Evolutionary conservation across 2,329 filamentous ascomycete genomes (phyloP), one percentile per base, ranked within the genome.

Genomic region (Talaromyces piceae): DNA sequence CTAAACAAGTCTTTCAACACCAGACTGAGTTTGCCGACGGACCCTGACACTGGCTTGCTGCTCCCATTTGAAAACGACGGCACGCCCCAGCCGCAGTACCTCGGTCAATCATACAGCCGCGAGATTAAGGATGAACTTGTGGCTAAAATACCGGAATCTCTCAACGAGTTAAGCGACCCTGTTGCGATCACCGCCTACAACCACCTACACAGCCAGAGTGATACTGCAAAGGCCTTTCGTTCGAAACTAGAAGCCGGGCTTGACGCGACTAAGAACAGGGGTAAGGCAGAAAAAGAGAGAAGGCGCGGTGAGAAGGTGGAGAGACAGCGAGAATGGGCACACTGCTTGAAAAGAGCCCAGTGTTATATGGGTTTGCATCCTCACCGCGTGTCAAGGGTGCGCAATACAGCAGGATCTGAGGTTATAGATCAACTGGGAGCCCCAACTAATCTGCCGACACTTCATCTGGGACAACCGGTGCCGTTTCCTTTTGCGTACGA

Each of bases 301-400:
- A 77, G 71, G 57, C 70, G 73, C 31, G 69, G 74, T 33, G 74
- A 77, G 31, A 74, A 75, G 1, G 53, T 77, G 3, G 58, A 72
- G 20, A 75, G 72, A 37, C 78, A 82, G 54, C 73, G 77, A 55
- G 62, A 69, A 3, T 79, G 78, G 70, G 73, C 73, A 1, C 71
- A 75, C 30, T 76, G 81, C 60, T 72, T 87, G 55, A 81, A 82
- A 57, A 77, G 84, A 43, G 73, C 80, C 6, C 85, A 91, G 63
- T 73, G 80, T 47, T 88, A 87, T 59, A 76, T 95, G 1, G 88
- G 87, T 3, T 71, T 94, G 23, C 77, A 79, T n/a, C 66, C 74
- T 4, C 57, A 61, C 41, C 56, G 59, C n/a, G 33, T 60, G 26
- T 50, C 58, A 61, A 44, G 54, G 12, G 20, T 31, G 13, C 20